Base-by-base conservation (phyloP, 2,329 filamentous ascomycete species). In the Chaetomiaceae sp. region DNA sequence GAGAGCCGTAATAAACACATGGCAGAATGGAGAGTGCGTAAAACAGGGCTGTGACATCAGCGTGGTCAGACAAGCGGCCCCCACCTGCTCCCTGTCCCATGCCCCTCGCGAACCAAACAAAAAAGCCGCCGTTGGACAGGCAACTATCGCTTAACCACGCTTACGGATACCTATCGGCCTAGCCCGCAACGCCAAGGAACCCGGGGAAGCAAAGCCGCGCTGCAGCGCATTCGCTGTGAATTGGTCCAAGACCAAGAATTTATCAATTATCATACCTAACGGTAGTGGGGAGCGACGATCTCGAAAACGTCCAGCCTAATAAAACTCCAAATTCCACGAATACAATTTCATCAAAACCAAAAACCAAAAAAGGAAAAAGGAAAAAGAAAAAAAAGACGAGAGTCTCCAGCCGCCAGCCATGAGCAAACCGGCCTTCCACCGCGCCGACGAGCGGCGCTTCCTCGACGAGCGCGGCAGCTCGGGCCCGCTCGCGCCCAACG, bases 401-500 rank as follows among this genome's bases (percentile, higher is more conserved):
- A n/a, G n/a, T n/a, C n/a, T n/a, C n/a, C n/a, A n/a, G n/a, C n/a
- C n/a, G n/a, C 34, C 54, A 46, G 64, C 63, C 59, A 71, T 70
- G 64, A 61, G 64, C 25, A 75, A 74, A 57, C 67, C 71, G 57
- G 67, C 78, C 58, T 51, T 71, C 65, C 82, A 90, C 70, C 85
- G 85, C 68, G 90, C 90, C 66, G 90, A 96, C 69, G 90, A 89
- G 71, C 78, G 80, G 58, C 79, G 78, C 63, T 86, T 95, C 69
- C 87, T 97, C 67, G 92, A 97, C 73, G 90, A 95, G 73, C 88
- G 92, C 62, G 92, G 92, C 67, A 88, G 89, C 67, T 77, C 75
- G 11, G 88, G 85, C 41, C 72, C 84, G 32, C 81, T 95, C 20
- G 85, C 94, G 58, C 90, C 82, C 54, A 86, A 92, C 68, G 90